These are phyloP conservation scores for Solanum rostratum DNA, from an alignment of 257 asterid species.

Conservation along the genomic window DNA sequence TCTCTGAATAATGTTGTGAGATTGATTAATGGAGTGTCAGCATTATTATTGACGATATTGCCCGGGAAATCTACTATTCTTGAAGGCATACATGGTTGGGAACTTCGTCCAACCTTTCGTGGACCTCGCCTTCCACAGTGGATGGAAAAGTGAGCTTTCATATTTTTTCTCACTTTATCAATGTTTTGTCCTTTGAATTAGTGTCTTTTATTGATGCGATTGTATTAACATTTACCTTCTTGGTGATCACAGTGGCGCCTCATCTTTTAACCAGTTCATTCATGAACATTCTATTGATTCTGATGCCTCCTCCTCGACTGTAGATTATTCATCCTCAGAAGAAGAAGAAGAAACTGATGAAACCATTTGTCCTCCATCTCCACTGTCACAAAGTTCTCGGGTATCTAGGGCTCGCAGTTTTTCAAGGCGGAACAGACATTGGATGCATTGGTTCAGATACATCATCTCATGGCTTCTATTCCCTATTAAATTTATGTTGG, in stretches of 20 bases:
- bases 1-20: conserved; percentile 81
- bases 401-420: conserved; percentile 53
- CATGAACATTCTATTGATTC: conserved; percentile 81
- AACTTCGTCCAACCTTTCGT: conserved; percentile 92
- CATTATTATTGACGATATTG: conserved; percentile 65
- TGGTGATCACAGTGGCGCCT: conserved; percentile 66
- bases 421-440: conserved; percentile 32
- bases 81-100: conserved; percentile 99
- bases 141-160: conserved; percentile 83
- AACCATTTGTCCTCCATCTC: conserved; percentile 55
- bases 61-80: conserved; percentile 93
- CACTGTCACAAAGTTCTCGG: conserved; percentile 71
- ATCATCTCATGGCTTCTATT: conserved; percentile 63
- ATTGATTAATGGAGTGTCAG: conserved; percentile 88
- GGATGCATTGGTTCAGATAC: conserved; percentile 50
- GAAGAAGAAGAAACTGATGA: conserved; percentile 42
- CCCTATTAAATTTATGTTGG: conserved; percentile 60
- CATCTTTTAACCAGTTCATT: conserved; percentile 89
- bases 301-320: conserved; percentile 61
- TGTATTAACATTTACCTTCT: conserved; percentile 7
- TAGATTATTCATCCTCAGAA: conserved; percentile 61
- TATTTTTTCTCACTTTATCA: neutral
- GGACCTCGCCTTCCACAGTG: conserved; percentile 98
- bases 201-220: neutral
- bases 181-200: neutral